Evolutionary conservation across 148 eudicot genomes (phyloP).

Genomic region (Persicaria tinctoria): DNA sequence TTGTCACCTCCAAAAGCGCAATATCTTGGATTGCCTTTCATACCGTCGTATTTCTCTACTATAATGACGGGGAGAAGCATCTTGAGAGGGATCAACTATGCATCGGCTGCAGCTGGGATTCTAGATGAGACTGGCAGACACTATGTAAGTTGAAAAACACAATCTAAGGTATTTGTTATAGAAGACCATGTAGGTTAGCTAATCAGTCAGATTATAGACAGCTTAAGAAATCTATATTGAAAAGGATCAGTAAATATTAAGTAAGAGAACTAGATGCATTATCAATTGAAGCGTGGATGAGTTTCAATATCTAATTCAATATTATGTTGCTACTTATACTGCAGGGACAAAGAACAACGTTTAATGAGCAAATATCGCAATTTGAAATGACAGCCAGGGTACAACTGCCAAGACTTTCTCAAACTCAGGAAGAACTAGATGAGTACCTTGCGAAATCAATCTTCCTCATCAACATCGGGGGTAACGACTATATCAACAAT

Average conservation of each 20-base stretch:
- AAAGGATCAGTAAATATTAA: neutral
- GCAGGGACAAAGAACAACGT: conserved; percentile 38
- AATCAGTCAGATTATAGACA: too few species aligned
- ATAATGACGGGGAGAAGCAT: conserved; percentile 18
- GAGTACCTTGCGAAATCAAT: conserved; percentile 35
- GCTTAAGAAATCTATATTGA: too few species aligned
- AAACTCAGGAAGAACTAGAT: conserved; percentile 17
- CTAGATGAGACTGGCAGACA: conserved; percentile 39
- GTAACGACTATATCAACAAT: conserved; percentile 44
- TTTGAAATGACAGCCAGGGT: conserved; percentile 25
- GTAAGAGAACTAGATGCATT: neutral
- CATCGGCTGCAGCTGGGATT: conserved; percentile 48
- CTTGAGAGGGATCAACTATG: conserved; percentile 38
- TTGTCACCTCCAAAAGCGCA: conserved; percentile 18
- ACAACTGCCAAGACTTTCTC: conserved; percentile 23
- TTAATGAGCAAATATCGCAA: conserved; percentile 33
- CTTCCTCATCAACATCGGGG: conserved; percentile 36
- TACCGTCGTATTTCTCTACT: conserved; percentile 29
- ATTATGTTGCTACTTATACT: neutral
- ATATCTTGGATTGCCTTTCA: conserved; percentile 33
- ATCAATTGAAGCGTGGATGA: neutral
- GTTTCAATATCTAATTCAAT: neutral
- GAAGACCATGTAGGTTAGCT: neutral
- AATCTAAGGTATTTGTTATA: neutral
- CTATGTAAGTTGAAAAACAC: conserved; percentile 28